A percentile compares a stretch with the other conserved stretches of the same genome.
Evolutionary conservation across 495 filamentous ascomycete genomes (phyloP).

Genomic region (Podospora pseudocomata): DNA sequence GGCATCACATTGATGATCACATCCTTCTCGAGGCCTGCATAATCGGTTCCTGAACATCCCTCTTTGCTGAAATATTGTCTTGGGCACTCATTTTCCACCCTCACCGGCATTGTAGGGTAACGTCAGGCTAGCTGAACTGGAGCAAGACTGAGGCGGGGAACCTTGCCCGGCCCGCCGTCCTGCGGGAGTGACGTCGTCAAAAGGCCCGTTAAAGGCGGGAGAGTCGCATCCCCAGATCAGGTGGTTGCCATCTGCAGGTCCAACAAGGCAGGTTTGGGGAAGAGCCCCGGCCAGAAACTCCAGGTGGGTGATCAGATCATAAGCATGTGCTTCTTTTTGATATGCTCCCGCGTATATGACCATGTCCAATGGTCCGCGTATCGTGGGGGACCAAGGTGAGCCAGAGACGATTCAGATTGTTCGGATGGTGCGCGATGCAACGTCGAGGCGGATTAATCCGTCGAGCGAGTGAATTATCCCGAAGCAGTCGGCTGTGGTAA

Average conservation of each 20-base stretch:
- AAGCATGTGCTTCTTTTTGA: neutral
- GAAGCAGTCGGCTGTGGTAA: conserved; percentile 1
- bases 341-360: neutral
- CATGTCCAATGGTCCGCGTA: neutral
- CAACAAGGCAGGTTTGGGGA: conserved; percentile 12
- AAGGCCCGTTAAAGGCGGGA: neutral
- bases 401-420: neutral
- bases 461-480: too few relatives aligned
- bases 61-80: neutral
- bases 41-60: neutral
- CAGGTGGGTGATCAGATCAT: neutral
- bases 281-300: neutral
- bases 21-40: neutral
- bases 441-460: neutral
- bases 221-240: conserved; percentile 13
- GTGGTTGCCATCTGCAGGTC: conserved; percentile 7
- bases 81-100: neutral
- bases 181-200: conserved; percentile 9
- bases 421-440: neutral
- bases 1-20: neutral
- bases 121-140: neutral
- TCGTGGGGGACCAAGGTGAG: neutral
- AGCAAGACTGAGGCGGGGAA: conserved; percentile 2
- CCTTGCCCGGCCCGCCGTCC: neutral
- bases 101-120: neutral